These are phyloP conservation scores for Xylaria sp. DNA, from an alignment of 2,329 filamentous ascomycete genomes.

Conservation along the genomic window DNA sequence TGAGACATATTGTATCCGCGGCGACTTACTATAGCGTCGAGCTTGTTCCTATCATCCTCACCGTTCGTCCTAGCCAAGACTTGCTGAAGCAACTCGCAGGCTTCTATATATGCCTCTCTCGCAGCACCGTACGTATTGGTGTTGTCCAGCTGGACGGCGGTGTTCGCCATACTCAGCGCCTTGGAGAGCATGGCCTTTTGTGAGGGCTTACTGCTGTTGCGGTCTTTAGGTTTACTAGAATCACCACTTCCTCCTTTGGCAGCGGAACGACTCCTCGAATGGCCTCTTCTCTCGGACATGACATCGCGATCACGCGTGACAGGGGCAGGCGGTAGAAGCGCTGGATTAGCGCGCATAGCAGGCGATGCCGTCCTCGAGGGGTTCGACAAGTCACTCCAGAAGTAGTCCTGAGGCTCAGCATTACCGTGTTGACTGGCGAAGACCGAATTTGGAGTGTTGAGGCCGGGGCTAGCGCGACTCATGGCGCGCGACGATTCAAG, in stretches of 20 bases:
- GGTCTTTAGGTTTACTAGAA: slow-evolving; percentile 46
- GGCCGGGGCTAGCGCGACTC: slow-evolving; percentile 33
- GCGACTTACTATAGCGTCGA: slow-evolving; percentile 85
- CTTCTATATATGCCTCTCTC: slow-evolving; percentile 87
- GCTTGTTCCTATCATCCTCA: slow-evolving; percentile 85
- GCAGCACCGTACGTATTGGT: slow-evolving; percentile 93
- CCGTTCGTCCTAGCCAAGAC: slow-evolving; percentile 85
- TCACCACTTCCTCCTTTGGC: slow-evolving; percentile 53
- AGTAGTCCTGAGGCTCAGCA: slow-evolving; percentile 34
- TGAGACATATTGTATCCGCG: background rate
- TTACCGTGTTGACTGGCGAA: slow-evolving; percentile 30
- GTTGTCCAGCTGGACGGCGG: slow-evolving; percentile 93
- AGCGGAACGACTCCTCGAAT: slow-evolving; percentile 54
- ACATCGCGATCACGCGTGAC: slow-evolving; percentile 37
- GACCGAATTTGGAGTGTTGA: slow-evolving; percentile 31
- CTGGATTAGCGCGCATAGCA: slow-evolving; percentile 30
- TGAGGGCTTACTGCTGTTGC: slow-evolving; percentile 57
- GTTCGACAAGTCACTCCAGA: slow-evolving; percentile 37
- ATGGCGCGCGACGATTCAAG: slow-evolving; percentile 28
- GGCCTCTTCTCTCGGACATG: slow-evolving; percentile 48
- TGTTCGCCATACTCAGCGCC: slow-evolving; percentile 93
- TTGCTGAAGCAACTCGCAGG: slow-evolving; percentile 84
- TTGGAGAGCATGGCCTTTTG: slow-evolving; percentile 98
- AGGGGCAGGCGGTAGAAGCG: slow-evolving; percentile 36
- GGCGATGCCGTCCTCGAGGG: slow-evolving; percentile 31